Conservation (phyloP, 345 rosid genomes). For the Geranium brycei region DNA sequence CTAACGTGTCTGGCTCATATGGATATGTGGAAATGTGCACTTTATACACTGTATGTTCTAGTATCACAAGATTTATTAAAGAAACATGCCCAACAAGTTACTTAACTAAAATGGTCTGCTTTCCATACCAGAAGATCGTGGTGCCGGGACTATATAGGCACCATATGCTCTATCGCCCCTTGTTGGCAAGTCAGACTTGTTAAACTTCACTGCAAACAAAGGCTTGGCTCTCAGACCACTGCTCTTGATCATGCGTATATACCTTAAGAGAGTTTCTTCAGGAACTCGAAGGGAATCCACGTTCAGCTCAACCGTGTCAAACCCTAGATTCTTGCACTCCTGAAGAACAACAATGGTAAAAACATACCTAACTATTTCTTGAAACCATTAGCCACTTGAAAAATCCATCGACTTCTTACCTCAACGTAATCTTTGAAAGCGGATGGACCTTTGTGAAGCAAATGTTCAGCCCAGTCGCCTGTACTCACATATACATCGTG, state of each 20-base stretch:
- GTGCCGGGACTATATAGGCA: constrained; percentile 52
- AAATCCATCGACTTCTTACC: constrained; percentile 22
- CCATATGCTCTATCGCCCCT: constrained; percentile 59
- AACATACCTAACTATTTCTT: not conserved
- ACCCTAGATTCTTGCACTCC: constrained; percentile 88
- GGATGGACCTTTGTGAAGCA: constrained; percentile 53
- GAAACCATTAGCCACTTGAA: too few species aligned
- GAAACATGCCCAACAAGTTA: not conserved
- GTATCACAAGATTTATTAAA: not conserved
- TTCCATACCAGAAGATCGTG: constrained; percentile 55
- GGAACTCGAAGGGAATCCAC: constrained; percentile 67
- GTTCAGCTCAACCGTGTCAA: constrained; percentile 75
- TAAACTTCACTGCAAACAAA: constrained; percentile 55
- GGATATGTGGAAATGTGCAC: too few species aligned
- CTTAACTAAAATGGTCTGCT: too few species aligned
- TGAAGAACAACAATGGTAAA: constrained; percentile 1
- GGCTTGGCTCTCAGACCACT: constrained; percentile 83
- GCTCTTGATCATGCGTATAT: constrained; percentile 64
- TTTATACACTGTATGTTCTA: too few species aligned
- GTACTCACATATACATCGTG: constrained; percentile 80
- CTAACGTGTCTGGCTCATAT: too few species aligned
- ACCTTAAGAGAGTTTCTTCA: constrained; percentile 75
- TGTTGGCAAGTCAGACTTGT: constrained; percentile 59
- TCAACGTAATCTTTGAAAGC: constrained; percentile 67
- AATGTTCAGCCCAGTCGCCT: constrained; percentile 87